Evolutionary conservation across 75 land plant genomes (phyloP).

Genomic region (Cunninghamia lanceolata): DNA sequence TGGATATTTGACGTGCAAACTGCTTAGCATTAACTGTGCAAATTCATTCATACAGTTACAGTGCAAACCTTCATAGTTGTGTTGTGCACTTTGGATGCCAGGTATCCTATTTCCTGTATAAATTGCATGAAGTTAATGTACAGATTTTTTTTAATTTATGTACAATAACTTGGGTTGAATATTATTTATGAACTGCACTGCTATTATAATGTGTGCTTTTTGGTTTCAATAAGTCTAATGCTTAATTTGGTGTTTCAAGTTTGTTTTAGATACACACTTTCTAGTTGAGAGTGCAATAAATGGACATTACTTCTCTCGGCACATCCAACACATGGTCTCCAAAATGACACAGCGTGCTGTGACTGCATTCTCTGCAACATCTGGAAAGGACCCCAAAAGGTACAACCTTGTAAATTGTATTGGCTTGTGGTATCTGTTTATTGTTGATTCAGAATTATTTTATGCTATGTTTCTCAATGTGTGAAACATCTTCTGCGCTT

Average conservation of each 20-base stretch:
- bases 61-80: neutral
- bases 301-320: neutral
- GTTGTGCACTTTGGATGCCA: neutral
- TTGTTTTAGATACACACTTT: conserved; percentile 4
- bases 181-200: neutral
- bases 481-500: neutral
- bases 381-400: neutral
- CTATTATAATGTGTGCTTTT: neutral
- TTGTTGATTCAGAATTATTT: neutral
- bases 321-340: neutral
- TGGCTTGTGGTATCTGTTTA: neutral
- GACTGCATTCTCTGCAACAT: neutral
- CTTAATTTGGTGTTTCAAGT: neutral
- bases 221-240: neutral
- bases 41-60: neutral
- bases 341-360: neutral
- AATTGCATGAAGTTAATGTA: neutral
- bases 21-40: neutral
- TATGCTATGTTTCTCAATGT: neutral
- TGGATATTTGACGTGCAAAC: neutral
- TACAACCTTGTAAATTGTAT: neutral
- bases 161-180: neutral
- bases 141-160: neutral
- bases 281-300: neutral
- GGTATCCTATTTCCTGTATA: neutral